These are phyloP conservation scores for Lactarius tabidus DNA, from an alignment of 768 basidiomycete genomes.

Conservation along the genomic window DNA sequence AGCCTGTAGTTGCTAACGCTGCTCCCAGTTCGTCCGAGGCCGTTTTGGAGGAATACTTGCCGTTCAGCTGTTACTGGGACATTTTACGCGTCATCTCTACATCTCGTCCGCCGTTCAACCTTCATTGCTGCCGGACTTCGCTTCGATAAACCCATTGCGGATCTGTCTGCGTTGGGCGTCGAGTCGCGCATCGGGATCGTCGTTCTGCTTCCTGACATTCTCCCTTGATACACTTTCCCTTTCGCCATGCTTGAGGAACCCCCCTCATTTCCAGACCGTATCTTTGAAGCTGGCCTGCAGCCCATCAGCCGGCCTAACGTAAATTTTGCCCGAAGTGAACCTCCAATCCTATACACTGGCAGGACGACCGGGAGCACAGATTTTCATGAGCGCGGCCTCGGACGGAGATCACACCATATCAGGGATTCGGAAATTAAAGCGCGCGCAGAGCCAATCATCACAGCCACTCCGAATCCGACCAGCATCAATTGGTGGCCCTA, in stretches of 20 bases:
- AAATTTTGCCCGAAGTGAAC: conserved; percentile 2
- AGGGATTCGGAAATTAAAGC: not conserved
- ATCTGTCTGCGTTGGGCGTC: conserved; percentile 35
- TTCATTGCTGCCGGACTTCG: conserved; percentile 74
- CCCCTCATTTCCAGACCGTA: not conserved
- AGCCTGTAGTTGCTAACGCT: not conserved
- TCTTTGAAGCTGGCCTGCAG: not conserved
- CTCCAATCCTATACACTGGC: not conserved
- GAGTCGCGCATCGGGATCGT: conserved; percentile 32
- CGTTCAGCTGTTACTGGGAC: conserved; percentile 68
- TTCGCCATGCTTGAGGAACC: not conserved
- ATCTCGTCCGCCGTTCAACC: conserved; percentile 71
- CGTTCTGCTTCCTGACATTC: conserved; percentile 22
- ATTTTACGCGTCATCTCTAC: conserved; percentile 68
- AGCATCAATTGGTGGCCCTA: conserved; percentile 37
- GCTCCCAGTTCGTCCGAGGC: conserved; percentile 65
- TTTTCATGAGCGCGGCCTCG: not conserved
- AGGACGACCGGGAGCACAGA: not conserved
- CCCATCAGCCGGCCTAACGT: conserved; percentile 11
- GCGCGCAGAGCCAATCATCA: not conserved
- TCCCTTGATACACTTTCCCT: not conserved
- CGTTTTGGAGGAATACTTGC: conserved; percentile 73
- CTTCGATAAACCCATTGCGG: conserved; percentile 53
- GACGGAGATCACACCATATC: not conserved
- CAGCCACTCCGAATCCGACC: conserved; percentile 19